Conservation (phyloP, 1,284 basidiomycete species). For the Xerocomus amazonicus region DNA sequence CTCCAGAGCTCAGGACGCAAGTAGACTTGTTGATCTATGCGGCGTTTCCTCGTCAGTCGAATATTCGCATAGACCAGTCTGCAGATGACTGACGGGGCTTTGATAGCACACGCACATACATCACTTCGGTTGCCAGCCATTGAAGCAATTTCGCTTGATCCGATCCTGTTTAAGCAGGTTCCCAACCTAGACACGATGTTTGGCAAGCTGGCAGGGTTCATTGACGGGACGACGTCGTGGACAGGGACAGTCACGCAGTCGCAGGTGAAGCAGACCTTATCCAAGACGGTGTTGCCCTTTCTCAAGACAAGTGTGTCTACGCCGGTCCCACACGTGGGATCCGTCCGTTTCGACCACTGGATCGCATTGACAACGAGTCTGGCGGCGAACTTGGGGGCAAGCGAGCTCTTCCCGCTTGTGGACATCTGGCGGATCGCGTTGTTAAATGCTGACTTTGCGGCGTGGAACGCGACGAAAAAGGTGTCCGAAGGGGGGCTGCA, state of each 20-base stretch:
- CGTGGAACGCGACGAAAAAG: conserved; percentile 43
- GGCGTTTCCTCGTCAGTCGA: conserved; percentile 72
- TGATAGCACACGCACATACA: conserved; percentile 71
- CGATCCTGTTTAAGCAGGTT: conserved; percentile 72
- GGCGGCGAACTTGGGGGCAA: conserved; percentile 45
- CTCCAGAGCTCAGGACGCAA: conserved; percentile 61
- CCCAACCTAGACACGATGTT: conserved; percentile 67
- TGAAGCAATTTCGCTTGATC: conserved; percentile 62
- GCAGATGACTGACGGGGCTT: conserved; percentile 8
- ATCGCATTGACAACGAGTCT: conserved; percentile 43
- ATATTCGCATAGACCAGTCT: neutral
- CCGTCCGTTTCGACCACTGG: conserved; percentile 26
- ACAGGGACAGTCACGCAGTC: conserved; percentile 34
- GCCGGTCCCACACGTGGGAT: conserved; percentile 8
- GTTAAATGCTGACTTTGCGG: conserved; percentile 56
- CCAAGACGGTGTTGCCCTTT: conserved; percentile 54
- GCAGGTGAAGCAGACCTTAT: conserved; percentile 49
- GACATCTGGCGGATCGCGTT: conserved; percentile 83
- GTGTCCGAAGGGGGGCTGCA: conserved; percentile 37
- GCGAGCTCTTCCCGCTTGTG: conserved; percentile 74
- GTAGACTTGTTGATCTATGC: conserved; percentile 70
- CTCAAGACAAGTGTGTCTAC: conserved; percentile 53
- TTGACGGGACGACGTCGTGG: conserved; percentile 44
- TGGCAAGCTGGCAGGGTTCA: conserved; percentile 61
- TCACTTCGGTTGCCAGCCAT: conserved; percentile 59